These are phyloP conservation scores for Dictyostelium citrinum DNA, from an alignment of 78 protist genomes.

Conservation along the genomic window DNA sequence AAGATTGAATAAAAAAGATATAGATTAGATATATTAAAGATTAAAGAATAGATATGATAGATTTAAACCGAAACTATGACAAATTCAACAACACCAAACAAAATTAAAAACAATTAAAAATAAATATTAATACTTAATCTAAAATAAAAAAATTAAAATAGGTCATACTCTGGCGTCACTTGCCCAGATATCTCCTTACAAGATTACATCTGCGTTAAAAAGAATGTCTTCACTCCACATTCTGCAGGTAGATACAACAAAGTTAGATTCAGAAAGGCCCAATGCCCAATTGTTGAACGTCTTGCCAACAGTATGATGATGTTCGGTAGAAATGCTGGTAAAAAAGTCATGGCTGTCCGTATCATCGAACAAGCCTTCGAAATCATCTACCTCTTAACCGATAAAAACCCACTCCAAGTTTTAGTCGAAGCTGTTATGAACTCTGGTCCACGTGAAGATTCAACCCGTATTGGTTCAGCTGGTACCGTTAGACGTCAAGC, in stretches of 20 bases:
- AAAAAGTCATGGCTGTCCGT: slow-evolving; percentile 99
- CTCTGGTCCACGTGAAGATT: slow-evolving; percentile 99
- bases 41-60: too few relatives aligned
- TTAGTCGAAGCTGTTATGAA: slow-evolving; percentile 82
- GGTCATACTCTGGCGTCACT: slow-evolving; percentile 77
- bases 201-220: slow-evolving; percentile 96
- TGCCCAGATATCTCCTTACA: slow-evolving; percentile 74
- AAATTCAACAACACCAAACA: not conserved
- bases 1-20: not conserved
- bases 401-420: slow-evolving; percentile 97
- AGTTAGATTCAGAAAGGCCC: slow-evolving; percentile 99
- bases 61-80: not conserved
- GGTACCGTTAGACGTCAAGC: slow-evolving; percentile 99
- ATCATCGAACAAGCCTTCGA: slow-evolving; percentile 99
- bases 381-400: slow-evolving; percentile 98
- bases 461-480: slow-evolving; percentile 99
- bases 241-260: slow-evolving; percentile 98
- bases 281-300: slow-evolving; percentile 99
- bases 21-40: too few relatives aligned
- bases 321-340: slow-evolving; percentile 99
- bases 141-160: not conserved
- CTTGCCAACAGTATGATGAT: slow-evolving; percentile 96
- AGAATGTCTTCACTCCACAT: slow-evolving; percentile 98
- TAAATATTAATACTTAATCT: not conserved
- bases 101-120: not conserved